Evolutionary conservation across 148 eudicot species (phyloP).

Genomic region (Chenopodium album): DNA sequence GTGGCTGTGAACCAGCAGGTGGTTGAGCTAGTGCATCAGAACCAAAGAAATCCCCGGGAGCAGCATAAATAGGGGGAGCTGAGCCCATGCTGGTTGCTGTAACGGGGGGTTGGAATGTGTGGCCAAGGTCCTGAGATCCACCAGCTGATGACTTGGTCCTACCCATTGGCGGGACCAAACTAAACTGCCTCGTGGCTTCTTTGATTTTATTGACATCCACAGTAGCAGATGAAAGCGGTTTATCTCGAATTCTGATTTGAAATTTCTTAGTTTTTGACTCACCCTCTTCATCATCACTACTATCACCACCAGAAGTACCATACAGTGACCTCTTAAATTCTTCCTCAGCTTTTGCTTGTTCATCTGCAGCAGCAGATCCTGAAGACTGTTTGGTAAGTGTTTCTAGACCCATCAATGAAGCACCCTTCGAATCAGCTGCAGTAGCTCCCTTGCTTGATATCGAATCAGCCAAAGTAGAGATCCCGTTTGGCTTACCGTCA

Average conservation of each 20-base stretch:
- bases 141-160: constrained; percentile 77
- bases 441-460: constrained; percentile 39
- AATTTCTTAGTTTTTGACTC: constrained; percentile 68
- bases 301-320: constrained; percentile 66
- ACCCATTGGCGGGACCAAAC: constrained; percentile 65
- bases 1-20: constrained; percentile 45
- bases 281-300: constrained; percentile 94
- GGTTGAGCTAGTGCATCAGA: constrained; percentile 48
- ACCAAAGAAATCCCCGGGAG: constrained; percentile 68
- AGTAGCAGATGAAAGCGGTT: constrained; percentile 67
- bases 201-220: constrained; percentile 92
- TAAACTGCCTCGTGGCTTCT: constrained; percentile 96
- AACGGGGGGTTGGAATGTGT: constrained; percentile 45
- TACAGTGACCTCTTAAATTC: constrained; percentile 89
- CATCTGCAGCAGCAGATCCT: constrained; percentile 56
- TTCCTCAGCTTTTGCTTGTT: constrained; percentile 91
- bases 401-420: constrained; percentile 74
- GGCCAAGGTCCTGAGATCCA: constrained; percentile 58
- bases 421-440: constrained; percentile 46
- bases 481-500: constrained; percentile 47
- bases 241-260: constrained; percentile 75
- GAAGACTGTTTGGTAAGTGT: constrained; percentile 52
- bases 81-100: constrained; percentile 32
- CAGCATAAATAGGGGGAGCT: constrained; percentile 47
- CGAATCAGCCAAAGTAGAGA: constrained; percentile 39